Evolutionary conservation across 2,329 filamentous ascomycete species (phyloP).

Genomic region (Alternaria sp.): DNA sequence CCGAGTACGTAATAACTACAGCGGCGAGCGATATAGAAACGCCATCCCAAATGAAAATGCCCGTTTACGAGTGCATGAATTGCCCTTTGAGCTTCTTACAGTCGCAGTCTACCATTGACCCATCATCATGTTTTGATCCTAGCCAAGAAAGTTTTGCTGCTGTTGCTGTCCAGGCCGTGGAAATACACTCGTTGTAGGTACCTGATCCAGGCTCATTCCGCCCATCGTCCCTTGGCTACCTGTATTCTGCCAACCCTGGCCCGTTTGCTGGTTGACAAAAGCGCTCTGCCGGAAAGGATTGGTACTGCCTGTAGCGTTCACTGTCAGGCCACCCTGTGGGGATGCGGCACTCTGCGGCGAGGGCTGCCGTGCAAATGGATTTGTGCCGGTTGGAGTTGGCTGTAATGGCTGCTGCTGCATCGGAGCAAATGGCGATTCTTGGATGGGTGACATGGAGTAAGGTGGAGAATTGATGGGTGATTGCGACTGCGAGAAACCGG

Average conservation of each 20-base stretch:
- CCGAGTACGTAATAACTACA: constrained; percentile 1
- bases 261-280: constrained; percentile 88
- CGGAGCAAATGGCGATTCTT: constrained; percentile 42
- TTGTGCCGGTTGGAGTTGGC: constrained; percentile 70
- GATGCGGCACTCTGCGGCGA: constrained; percentile 48
- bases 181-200: constrained; percentile 84
- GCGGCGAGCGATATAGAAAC: not conserved
- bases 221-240: constrained; percentile 78
- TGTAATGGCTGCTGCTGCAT: constrained; percentile 52
- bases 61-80: not conserved
- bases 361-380: constrained; percentile 69
- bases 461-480: constrained; percentile 35
- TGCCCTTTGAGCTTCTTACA: not conserved
- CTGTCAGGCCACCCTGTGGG: constrained; percentile 54
- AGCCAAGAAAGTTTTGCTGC: constrained; percentile 37
- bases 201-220: constrained; percentile 71
- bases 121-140: constrained; percentile 3
- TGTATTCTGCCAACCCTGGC: constrained; percentile 84
- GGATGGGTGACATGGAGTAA: constrained; percentile 33
- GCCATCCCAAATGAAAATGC: constrained; percentile 4
- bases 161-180: constrained; percentile 70
- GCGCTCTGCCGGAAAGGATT: constrained; percentile 94
- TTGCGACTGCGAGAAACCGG: constrained; percentile 37
- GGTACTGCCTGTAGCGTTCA: constrained; percentile 84
- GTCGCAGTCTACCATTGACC: not conserved